These are phyloP conservation scores for Nelumbo lutea DNA, from an alignment of 164 flowering plant genomes.

Conservation along the genomic window DNA sequence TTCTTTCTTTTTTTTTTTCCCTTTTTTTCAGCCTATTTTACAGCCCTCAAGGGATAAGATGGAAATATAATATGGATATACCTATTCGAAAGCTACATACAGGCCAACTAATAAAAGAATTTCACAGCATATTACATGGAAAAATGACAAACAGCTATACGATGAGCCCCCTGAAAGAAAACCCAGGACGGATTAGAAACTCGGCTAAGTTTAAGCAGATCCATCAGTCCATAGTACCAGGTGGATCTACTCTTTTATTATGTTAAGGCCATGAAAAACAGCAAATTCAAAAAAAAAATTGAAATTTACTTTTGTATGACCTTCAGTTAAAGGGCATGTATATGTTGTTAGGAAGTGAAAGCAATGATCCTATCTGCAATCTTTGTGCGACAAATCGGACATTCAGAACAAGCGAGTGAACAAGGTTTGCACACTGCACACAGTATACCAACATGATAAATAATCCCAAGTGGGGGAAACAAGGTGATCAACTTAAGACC, in stretches of 20 bases:
- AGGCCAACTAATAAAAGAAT: conserved; percentile 1
- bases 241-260: neutral
- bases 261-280: too few species aligned
- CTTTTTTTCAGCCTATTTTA: conserved; percentile 3
- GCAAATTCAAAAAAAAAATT: neutral
- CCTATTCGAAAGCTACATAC: neutral
- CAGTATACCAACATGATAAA: neutral
- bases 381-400: conserved; percentile 88
- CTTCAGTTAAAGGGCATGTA: neutral
- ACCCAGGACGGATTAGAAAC: conserved; percentile 4
- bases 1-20: neutral
- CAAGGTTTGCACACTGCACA: conserved; percentile 95
- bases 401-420: conserved; percentile 91
- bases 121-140: neutral
- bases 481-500: neutral
- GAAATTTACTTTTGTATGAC: neutral
- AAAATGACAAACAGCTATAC: neutral
- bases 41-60: conserved; percentile 4
- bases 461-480: neutral
- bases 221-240: neutral
- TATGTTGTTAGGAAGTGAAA: conserved; percentile 52
- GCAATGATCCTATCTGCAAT: conserved; percentile 90
- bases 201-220: neutral
- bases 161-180: conserved; percentile 32
- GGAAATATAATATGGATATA: neutral